Base-by-base conservation (phyloP, 768 basidiomycete genomes). In the Tricholoma sp. region DNA sequence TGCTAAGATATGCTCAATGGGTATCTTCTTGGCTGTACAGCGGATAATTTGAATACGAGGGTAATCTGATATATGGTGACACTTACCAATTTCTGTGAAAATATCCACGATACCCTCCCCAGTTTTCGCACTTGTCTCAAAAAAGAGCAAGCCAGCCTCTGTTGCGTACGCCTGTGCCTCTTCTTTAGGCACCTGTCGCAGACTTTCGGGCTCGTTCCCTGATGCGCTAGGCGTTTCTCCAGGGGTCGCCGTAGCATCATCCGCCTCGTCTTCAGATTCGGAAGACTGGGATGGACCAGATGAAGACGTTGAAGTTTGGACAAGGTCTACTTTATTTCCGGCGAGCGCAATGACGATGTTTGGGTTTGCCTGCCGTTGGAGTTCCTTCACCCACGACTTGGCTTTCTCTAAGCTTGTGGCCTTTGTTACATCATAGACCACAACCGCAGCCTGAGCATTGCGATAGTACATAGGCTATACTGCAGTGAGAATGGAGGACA, bases 351-450 rank as follows among this genome's bases (percentile, higher is more conserved):
- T 98, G 68, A 99, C 95, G 67, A 98, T 98, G 70, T 98, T 98
- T 34, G 96, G 95, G 70, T 98, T 97, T 20, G 97, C 97, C 68
- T 99, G 97, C 61, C 97, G 85, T 70, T 99, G 97, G 20, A 99
- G 81, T 73, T 99, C 97, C 76, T 97, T 98, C 57, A 99, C 94
- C 97, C 97, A 99, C 31, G 95, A 94, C 78, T 98, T 98, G 54
- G 97, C 97, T 72, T 98, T 98, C 72, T 98, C 96, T 57, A 99
- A 80, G 66, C 94, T 96, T 56, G 89, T 82, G 45, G 92, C 90
- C 73, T 98, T 97, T 50, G 96, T 98, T 55, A 98, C 86, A 69
- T 98, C 97, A 71, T 98, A 98, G 17, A 98, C 96, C 8, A 99
- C 97, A 41, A 98, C 94, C 32, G 96, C 96, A 3, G 96, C 95